Evolutionary conservation across 768 basidiomycete species (phyloP).

Genomic region (Paxillus rubicundulus): DNA sequence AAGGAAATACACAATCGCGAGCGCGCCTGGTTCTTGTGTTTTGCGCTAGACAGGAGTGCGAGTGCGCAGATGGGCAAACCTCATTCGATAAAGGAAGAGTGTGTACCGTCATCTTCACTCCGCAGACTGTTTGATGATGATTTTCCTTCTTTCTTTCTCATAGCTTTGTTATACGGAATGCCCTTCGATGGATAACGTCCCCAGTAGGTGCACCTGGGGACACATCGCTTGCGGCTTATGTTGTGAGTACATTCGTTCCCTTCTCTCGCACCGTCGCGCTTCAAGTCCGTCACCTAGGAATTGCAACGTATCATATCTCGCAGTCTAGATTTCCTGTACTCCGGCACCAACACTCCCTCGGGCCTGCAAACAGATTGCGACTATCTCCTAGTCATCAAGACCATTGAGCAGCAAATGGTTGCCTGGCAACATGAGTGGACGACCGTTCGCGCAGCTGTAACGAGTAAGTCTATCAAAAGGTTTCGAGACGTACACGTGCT

Average conservation of each 20-base stretch:
- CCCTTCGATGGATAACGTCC: conserved; percentile 68
- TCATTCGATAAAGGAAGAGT: conserved; percentile 91
- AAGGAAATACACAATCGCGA: conserved; percentile 91
- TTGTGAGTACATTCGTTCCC: conserved; percentile 43
- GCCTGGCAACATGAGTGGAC: conserved; percentile 58
- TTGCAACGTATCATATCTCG: conserved; percentile 87
- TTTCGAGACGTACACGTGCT: background rate
- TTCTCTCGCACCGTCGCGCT: background rate
- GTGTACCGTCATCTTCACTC: conserved; percentile 31
- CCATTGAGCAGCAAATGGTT: conserved; percentile 75
- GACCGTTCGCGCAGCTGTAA: conserved; percentile 11
- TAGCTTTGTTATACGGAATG: conserved; percentile 86
- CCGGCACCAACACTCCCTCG: conserved; percentile 71
- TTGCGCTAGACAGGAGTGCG: conserved; percentile 81
- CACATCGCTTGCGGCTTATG: conserved; percentile 68
- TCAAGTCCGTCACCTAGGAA: conserved; percentile 45
- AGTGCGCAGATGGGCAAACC: conserved; percentile 98
- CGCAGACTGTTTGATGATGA: background rate
- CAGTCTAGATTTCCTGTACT: conserved; percentile 88
- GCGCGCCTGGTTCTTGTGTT: conserved; percentile 90
- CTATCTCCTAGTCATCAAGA: conserved; percentile 79
- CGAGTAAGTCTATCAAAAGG: conserved; percentile 14
- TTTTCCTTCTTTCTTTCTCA: conserved; percentile 3
- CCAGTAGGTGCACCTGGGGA: conserved; percentile 66
- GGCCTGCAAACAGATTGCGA: conserved; percentile 84